These are phyloP conservation scores for Naganishia cerealis DNA, from an alignment of 1,284 basidiomycete species.

Conservation along the genomic window DNA sequence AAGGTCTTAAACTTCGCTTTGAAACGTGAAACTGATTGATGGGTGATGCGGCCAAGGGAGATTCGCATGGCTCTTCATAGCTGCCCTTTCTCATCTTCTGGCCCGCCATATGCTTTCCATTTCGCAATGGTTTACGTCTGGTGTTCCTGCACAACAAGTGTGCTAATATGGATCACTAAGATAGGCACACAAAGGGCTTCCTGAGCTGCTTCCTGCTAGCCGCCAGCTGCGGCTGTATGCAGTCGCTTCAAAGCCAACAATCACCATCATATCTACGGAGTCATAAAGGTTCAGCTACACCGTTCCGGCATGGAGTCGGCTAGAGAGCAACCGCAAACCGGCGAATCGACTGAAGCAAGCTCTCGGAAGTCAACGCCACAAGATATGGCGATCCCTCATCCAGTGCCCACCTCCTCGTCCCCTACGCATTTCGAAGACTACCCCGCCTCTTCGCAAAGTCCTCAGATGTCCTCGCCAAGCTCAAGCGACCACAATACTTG, in stretches of 20 bases:
- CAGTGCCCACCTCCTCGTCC: background rate
- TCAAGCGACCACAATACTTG: background rate
- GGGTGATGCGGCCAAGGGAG: background rate
- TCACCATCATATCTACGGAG: background rate
- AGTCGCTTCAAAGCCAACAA: background rate
- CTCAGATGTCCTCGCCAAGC: background rate
- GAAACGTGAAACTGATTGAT: slow-evolving; percentile 13
- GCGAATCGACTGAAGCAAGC: background rate
- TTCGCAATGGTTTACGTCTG: background rate
- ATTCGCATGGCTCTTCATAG: background rate
- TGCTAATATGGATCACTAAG: background rate
- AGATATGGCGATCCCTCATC: background rate
- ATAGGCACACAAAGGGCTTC: slow-evolving; percentile 2
- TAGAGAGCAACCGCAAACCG: background rate
- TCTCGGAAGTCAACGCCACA: background rate
- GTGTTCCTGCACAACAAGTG: background rate
- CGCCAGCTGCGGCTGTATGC: background rate
- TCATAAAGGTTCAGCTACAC: too few relatives aligned
- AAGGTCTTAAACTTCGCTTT: background rate
- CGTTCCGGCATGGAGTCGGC: background rate
- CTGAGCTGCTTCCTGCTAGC: background rate
- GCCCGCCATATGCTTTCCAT: background rate
- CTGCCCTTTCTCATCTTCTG: background rate
- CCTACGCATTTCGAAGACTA: background rate
- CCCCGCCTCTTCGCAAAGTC: background rate